Evolutionary conservation across 2,329 filamentous ascomycete genomes (phyloP).

Genomic region (Dendryphion nanum): DNA sequence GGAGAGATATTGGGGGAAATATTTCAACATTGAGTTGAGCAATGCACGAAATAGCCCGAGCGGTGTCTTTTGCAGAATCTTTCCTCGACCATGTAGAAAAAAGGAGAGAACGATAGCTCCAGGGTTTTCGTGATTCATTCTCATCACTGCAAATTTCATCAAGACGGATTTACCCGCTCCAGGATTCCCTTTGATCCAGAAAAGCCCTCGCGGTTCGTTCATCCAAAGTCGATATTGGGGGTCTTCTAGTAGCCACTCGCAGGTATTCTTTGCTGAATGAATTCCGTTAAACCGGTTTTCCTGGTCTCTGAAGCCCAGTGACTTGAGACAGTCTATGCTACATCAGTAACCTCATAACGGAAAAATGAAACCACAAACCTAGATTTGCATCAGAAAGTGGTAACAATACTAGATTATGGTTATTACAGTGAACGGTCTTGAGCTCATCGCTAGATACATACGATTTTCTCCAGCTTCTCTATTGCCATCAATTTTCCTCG

Average conservation of each 20-base stretch:
- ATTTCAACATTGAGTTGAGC: slow-evolving; percentile 5
- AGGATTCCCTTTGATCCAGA: slow-evolving; percentile 7
- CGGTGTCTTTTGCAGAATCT: slow-evolving; percentile 6
- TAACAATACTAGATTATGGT: background rate
- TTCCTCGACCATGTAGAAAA: slow-evolving; percentile 7
- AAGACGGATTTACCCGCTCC: slow-evolving; percentile 5
- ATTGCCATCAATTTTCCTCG: background rate
- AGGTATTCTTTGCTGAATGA: slow-evolving; percentile 5
- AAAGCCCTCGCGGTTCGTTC: slow-evolving; percentile 4
- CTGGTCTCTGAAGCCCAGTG: slow-evolving; percentile 8
- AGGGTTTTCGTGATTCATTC: slow-evolving; percentile 1
- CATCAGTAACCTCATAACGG: background rate
- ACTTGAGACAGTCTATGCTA: slow-evolving; percentile 5
- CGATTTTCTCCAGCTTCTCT: background rate
- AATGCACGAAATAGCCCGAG: slow-evolving; percentile 6
- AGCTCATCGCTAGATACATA: background rate
- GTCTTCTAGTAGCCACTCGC: slow-evolving; percentile 6
- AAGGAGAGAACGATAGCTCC: slow-evolving; percentile 5
- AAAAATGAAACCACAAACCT: background rate
- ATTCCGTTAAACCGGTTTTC: slow-evolving; percentile 4
- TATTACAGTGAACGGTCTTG: background rate
- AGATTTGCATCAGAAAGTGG: background rate
- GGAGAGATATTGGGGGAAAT: slow-evolving; percentile 9
- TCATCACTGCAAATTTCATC: slow-evolving; percentile 6
- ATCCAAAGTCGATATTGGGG: slow-evolving; percentile 2